These are phyloP conservation scores for Colletotrichum simmondsii DNA, from an alignment of 2,329 filamentous ascomycete species.

Conservation along the genomic window DNA sequence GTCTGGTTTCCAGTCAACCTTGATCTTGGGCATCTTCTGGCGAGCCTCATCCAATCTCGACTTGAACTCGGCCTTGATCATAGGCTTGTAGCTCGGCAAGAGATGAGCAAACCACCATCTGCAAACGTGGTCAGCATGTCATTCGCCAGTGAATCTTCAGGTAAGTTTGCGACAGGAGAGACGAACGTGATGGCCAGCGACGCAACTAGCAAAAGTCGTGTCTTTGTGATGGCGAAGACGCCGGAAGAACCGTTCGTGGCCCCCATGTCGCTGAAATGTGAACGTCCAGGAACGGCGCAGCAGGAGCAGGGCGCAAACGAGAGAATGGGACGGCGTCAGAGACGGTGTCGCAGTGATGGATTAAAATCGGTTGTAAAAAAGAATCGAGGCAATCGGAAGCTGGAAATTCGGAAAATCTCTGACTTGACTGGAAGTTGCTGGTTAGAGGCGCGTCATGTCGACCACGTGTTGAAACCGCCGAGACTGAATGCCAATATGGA, in stretches of 20 bases:
- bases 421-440: neutral
- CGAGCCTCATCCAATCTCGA: constrained; percentile 51
- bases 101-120: constrained; percentile 61
- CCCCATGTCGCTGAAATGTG: constrained; percentile 30
- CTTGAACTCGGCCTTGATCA: constrained; percentile 51
- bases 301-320: neutral
- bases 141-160: neutral
- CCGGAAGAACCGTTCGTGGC: constrained; percentile 23
- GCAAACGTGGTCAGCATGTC: neutral
- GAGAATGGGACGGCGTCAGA: neutral
- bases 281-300: constrained; percentile 7
- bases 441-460: constrained; percentile 23
- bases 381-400: neutral
- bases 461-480: constrained; percentile 25
- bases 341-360: neutral
- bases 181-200: constrained; percentile 53
- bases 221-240: constrained; percentile 47
- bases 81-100: constrained; percentile 55
- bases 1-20: constrained; percentile 49
- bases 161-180: neutral
- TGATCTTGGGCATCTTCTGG: constrained; percentile 51
- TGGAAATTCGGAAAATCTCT: constrained; percentile 10
- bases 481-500: constrained; percentile 12
- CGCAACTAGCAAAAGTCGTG: constrained; percentile 46
- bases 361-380: neutral